Evolutionary conservation across 192 early-diverging fungal genomes (phyloP).

Genomic region (Mortierella hygrophila): DNA sequence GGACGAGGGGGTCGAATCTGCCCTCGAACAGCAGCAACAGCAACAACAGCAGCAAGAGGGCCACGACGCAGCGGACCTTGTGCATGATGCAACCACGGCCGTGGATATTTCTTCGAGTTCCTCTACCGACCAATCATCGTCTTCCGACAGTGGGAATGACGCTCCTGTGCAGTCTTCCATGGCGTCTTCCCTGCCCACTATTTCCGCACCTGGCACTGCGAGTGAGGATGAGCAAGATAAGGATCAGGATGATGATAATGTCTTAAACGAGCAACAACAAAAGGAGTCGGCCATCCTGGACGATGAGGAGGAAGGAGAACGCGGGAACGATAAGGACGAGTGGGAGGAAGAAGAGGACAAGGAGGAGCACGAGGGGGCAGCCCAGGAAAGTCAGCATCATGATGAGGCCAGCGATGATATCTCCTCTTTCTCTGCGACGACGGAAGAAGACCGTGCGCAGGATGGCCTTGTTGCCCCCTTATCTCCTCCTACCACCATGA

Average conservation of each 20-base stretch:
- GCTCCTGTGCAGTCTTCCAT: background rate
- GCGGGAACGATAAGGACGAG: background rate
- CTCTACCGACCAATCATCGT: background rate
- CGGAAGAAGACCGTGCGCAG: slow-evolving; percentile 32
- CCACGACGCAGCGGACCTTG: background rate
- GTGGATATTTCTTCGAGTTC: background rate
- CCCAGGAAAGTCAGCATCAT: background rate
- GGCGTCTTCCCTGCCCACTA: background rate
- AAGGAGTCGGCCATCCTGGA: background rate
- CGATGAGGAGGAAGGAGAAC: background rate
- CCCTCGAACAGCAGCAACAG: background rate
- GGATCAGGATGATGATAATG: slow-evolving; percentile 16
- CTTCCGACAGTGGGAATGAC: slow-evolving; percentile 12
- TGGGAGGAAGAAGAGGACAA: background rate
- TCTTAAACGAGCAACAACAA: background rate
- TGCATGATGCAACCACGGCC: background rate
- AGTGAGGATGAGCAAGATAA: slow-evolving; percentile 20
- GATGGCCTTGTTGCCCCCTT: background rate
- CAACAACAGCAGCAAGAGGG: slow-evolving; percentile 6
- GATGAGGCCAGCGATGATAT: background rate
- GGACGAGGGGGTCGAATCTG: slow-evolving; percentile 14
- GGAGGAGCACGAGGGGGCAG: background rate
- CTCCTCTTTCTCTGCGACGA: background rate
- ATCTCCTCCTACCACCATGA: background rate
- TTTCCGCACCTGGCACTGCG: too few relatives aligned